Evolutionary conservation across 306 rosid genomes (phyloP).

Genomic region (Medicago truncatula): MtrunA17r5.0-ANR NC_053045.1:4714501-4715000

Average conservation of each 20-base stretch:
- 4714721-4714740: not conserved
- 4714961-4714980: constrained; percentile 26
- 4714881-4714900: not conserved
- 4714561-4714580: constrained; percentile 66
- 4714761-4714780: not conserved
- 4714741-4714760: constrained; percentile 3
- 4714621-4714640: constrained; percentile 60
- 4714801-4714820: not conserved
- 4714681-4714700: not conserved
- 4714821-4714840: not conserved
- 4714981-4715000: constrained; percentile 10
- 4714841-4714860: not conserved
- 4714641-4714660: constrained; percentile 35
- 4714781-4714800: not conserved
- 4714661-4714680: not conserved
- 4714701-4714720: too few species aligned
- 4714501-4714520: not conserved
- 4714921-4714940: not conserved
- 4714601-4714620: constrained; percentile 62
- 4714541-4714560: constrained; percentile 1
- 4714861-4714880: not conserved
- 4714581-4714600: constrained; percentile 58
- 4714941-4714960: constrained; percentile 8
- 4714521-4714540: not conserved
- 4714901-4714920: not conserved